phyloP scores from a whole-genome alignment of 2,329 filamentous ascomycete species.

The Apiospora aurea region DNA sequence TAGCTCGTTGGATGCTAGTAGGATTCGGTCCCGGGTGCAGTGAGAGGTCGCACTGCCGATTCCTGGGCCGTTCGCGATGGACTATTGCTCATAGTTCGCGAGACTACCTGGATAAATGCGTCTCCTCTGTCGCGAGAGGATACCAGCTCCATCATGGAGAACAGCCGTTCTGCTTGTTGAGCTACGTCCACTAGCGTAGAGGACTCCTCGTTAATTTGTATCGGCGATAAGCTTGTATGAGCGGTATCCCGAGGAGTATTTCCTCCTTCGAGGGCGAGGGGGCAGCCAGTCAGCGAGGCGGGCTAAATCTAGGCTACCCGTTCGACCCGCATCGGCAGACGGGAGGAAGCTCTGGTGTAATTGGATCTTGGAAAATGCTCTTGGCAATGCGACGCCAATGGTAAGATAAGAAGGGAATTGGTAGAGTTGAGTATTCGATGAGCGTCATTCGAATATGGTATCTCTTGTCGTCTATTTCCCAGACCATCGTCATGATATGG shows the following conservation, averaged over 20 bases:
- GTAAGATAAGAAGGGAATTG: background rate
- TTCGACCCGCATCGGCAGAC: background rate
- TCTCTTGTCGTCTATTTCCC: background rate
- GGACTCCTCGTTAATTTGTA: background rate
- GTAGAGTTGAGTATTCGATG: accelerated
- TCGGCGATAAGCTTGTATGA: background rate
- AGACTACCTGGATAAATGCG: background rate
- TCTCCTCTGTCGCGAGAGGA: background rate
- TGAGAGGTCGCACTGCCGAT: background rate
- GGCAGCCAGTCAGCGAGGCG: too few species aligned
- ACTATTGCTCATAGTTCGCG: background rate
- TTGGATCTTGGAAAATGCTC: background rate
- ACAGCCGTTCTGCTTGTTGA: slow-evolving; percentile 2
- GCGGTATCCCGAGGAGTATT: background rate
- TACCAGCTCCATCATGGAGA: background rate
- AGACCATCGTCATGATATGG: background rate
- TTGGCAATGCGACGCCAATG: background rate
- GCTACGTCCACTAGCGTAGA: background rate
- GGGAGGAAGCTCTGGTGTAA: background rate
- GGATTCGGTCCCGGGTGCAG: background rate
- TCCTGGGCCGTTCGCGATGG: background rate
- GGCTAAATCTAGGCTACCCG: background rate
- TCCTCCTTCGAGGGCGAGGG: too few species aligned
- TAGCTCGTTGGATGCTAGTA: background rate
- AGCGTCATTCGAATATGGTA: background rate